These are phyloP conservation scores for Beauveria varroae DNA, from an alignment of 2,329 filamentous ascomycete genomes.

Conservation along the genomic window DNA sequence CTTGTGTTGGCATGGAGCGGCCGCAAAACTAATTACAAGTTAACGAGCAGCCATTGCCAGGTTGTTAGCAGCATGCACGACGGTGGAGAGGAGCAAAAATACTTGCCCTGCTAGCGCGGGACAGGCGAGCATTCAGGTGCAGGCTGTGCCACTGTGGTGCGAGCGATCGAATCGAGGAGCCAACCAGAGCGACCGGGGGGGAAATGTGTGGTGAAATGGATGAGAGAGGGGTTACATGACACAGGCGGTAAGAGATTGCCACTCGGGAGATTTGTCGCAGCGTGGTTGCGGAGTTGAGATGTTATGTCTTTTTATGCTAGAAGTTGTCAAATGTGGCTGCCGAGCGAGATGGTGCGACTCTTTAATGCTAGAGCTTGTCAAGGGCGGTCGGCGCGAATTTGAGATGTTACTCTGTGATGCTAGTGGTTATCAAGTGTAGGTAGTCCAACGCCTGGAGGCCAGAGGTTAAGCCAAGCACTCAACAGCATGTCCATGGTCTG, in stretches of 20 bases:
- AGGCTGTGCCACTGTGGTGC: background rate
- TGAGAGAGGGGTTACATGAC: background rate
- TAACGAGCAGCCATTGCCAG: no score
- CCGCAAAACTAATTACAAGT: no score
- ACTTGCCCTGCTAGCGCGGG: conserved; percentile 1
- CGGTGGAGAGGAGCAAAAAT: background rate
- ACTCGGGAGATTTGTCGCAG: background rate
- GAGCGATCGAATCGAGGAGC: conserved; percentile 5
- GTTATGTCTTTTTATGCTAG: background rate
- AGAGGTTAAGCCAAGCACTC: background rate
- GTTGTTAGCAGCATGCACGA: background rate
- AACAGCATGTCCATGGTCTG: background rate
- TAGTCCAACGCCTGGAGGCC: no score
- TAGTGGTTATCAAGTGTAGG: background rate
- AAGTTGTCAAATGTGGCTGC: background rate
- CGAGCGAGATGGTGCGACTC: no score
- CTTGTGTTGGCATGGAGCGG: background rate
- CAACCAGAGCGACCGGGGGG: background rate
- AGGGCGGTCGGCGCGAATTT: background rate
- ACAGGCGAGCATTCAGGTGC: conserved; percentile 2
- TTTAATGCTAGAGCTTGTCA: background rate
- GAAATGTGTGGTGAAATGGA: background rate
- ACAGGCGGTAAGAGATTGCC: conserved; percentile 1
- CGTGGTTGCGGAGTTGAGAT: background rate
- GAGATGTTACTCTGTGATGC: background rate